These are phyloP conservation scores for Alternaria gaisen DNA, from an alignment of 2,329 filamentous ascomycete genomes.

Conservation along the genomic window DNA sequence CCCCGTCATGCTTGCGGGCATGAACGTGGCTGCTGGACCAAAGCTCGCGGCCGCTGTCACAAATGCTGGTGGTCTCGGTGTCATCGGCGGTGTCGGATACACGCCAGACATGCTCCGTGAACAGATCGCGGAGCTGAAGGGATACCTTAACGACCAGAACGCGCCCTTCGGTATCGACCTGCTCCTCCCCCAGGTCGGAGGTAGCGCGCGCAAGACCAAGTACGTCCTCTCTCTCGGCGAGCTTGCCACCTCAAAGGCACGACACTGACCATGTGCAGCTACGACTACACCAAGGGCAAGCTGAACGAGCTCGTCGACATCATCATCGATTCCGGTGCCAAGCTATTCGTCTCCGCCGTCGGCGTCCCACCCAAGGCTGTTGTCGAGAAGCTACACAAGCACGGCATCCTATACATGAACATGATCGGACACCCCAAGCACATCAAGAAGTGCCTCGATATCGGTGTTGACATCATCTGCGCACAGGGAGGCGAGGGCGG, in stretches of 20 bases:
- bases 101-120: slow-evolving; percentile 96
- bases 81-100: slow-evolving; percentile 95
- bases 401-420: slow-evolving; percentile 97
- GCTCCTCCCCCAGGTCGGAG: slow-evolving; percentile 92
- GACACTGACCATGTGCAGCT: slow-evolving; percentile 64
- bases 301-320: slow-evolving; percentile 89
- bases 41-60: slow-evolving; percentile 96
- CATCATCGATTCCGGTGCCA: slow-evolving; percentile 89
- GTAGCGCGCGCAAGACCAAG: slow-evolving; percentile 95
- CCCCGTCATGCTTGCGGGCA: slow-evolving; percentile 92
- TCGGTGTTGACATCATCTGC: slow-evolving; percentile 93
- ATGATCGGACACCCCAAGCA: slow-evolving; percentile 99
- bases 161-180: slow-evolving; percentile 95
- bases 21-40: slow-evolving; percentile 98
- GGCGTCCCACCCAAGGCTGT: slow-evolving; percentile 89
- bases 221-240: slow-evolving; percentile 47
- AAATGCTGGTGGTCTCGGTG: slow-evolving; percentile 94
- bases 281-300: slow-evolving; percentile 99
- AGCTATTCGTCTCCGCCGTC: slow-evolving; percentile 95
- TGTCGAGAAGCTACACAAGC: slow-evolving; percentile 87
- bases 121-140: slow-evolving; percentile 94
- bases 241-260: background rate
- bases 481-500: slow-evolving; percentile 98
- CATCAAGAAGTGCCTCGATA: slow-evolving; percentile 91
- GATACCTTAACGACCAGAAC: slow-evolving; percentile 85